Base-by-base conservation (phyloP, 2,329 filamentous ascomycete genomes). In the Scedosporium minutisporum region DNA sequence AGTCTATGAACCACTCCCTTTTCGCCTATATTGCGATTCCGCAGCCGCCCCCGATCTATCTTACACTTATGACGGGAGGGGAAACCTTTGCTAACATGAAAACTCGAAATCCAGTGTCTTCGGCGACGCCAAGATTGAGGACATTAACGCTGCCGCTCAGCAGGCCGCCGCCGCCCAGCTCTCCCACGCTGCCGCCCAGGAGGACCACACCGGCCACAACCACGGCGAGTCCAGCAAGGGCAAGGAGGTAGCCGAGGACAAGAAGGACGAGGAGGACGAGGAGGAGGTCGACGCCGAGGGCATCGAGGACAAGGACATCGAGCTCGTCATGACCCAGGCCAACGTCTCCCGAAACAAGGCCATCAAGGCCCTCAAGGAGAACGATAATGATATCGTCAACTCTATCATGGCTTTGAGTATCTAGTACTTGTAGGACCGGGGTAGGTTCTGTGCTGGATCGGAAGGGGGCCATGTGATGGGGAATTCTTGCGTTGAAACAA, bases 311-410 rank as follows among this genome's bases (percentile, higher is more conserved):
- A 99, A 99, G 87, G 96, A 99, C 77, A 99, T 99, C 73, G 95
- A 99, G 80, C 86, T 99, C 64, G 95, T 99, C 78, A 97, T 97
- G 91, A 91, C 90, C 71, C 93, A 99, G 81, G 95, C 95, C 71
- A 95, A 83, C 73, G 96, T 99, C 72, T 96, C 91, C 71, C 87
- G 95, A 78, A 97, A 96, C 82, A 97, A 97, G 87, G 95, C 95
- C 65, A 87, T 99, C 82, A 99, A 97, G 82, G 95, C 96, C 63
- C 85, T 99, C 75, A 93, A 92, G 83, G 95, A 97, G 83, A 99
- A 99, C 76, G 93, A 97, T 81, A 97, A 97, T 74, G 95, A 99
- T 76, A 99, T 99, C 81, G 95, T 99, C 83, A 99, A 99, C 85
- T 97, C 95, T 71, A 99, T 99, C 82, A 99, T 99, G 95, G 93